Evolutionary conservation across 352 stramenopile species (phyloP).

Genomic region (Phytophthora aleatoria): DNA sequence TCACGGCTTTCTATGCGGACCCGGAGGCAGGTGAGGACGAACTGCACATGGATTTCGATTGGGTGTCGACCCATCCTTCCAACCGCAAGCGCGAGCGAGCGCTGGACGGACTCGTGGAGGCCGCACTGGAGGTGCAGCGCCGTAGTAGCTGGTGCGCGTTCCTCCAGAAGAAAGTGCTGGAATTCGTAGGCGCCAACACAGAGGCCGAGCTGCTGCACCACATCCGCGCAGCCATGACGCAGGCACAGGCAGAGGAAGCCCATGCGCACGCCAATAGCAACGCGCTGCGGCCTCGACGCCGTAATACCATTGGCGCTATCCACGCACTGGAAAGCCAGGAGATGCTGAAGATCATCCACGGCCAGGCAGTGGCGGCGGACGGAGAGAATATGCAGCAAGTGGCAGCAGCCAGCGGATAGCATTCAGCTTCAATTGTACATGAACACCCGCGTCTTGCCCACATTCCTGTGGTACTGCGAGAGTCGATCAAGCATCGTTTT

Average conservation of each 20-base stretch:
- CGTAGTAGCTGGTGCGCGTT: slow-evolving; percentile 59
- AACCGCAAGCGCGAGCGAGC: slow-evolving; percentile 59
- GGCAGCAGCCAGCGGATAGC: slow-evolving; percentile 9
- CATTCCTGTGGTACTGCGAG: not conserved
- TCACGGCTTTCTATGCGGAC: slow-evolving; percentile 39
- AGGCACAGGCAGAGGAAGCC: slow-evolving; percentile 24
- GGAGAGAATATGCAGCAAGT: slow-evolving; percentile 16
- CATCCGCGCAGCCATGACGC: slow-evolving; percentile 36
- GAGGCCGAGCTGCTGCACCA: slow-evolving; percentile 50
- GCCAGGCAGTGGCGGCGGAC: slow-evolving; percentile 7
- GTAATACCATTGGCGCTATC: slow-evolving; percentile 54
- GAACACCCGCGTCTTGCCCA: not conserved
- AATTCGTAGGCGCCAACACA: slow-evolving; percentile 40
- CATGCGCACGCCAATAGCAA: slow-evolving; percentile 16
- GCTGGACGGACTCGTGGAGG: slow-evolving; percentile 47
- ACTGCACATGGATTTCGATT: slow-evolving; percentile 55
- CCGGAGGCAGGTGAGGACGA: slow-evolving; percentile 34
- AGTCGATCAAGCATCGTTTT: slow-evolving; percentile 7
- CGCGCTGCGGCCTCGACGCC: slow-evolving; percentile 18
- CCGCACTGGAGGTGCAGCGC: slow-evolving; percentile 50
- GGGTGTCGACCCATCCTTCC: slow-evolving; percentile 68
- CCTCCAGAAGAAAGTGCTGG: slow-evolving; percentile 59
- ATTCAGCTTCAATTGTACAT: not conserved
- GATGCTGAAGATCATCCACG: slow-evolving; percentile 45
- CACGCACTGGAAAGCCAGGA: slow-evolving; percentile 67